Base-by-base conservation (phyloP, 805 yeast genomes). In the Cyberlindnera americana region DNA sequence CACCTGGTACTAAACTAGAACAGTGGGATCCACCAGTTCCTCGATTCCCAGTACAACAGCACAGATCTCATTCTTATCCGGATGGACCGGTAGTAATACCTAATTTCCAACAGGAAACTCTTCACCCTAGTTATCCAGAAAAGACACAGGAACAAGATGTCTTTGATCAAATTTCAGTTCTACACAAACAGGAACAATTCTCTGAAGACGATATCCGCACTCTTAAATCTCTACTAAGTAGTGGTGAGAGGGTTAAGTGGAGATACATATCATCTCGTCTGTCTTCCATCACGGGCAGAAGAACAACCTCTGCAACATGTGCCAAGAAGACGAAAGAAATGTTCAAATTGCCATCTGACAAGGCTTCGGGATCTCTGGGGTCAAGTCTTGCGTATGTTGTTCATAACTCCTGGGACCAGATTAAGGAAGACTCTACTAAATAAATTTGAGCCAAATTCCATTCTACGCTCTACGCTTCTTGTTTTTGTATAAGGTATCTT, bases 191-290 rank as follows among this genome's bases (percentile, higher is more conserved):
- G 7, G 57, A 54, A 35, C 24, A 24, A 15, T 54, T 54, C 40
- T 54, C 66, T 1, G 51, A 57, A 7, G 73, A 69, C 24, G 81
- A 75, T 43, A 52, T 68, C 11, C 69, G 65, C 33, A 66, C 72
- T 16, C 64, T 77, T 41, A 62, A 66, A 41, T 72, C 70, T 33
- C 54, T 77, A 33, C 61, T 78, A 37, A 67, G 65, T 17, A 61
- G 68, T 4, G 82, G 77, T 4, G 83, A 77, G 47, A 66, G 73
- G 41, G 71, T 72, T 48, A 77, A 77, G 51, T 77, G 83, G 83
- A 72, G 73, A 52, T 77, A 67, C 50, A 68, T 78, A 48, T 73
- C 83, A 1, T 48, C 52, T 6, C 48, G 56, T 54, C 38, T 75
- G 64, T 50, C 70, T 66, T 30, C 70, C 65, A 26, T 39, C 13